Conservation (phyloP, 441 rosid genomes). For the Eutrema salsugineum region DNA sequence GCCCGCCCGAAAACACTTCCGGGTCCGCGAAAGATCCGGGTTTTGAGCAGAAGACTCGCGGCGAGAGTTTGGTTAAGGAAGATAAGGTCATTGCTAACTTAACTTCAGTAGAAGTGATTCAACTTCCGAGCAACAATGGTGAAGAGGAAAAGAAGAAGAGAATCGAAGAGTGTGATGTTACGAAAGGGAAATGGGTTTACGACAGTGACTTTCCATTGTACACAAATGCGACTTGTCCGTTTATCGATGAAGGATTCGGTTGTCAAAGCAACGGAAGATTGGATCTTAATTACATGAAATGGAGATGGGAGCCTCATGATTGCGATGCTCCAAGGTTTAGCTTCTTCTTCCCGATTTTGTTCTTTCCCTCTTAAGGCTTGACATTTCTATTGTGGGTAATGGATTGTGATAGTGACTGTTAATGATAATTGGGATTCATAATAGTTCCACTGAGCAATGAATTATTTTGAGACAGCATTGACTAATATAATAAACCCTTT, state of each 20-base stretch:
- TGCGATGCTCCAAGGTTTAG: constrained; percentile 85
- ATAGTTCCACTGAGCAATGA: neutral
- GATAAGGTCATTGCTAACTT: constrained; percentile 19
- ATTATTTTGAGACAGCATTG: neutral
- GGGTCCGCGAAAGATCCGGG: constrained; percentile 36
- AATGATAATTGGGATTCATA: neutral
- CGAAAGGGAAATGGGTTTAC: constrained; percentile 80
- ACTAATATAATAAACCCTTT: neutral
- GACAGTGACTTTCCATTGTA: constrained; percentile 64
- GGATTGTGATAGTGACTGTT: constrained; percentile 4
- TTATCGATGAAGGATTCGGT: constrained; percentile 85
- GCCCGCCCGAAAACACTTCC: constrained; percentile 34
- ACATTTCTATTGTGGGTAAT: neutral
- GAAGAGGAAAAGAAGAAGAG: constrained; percentile 34
- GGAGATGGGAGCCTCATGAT: constrained; percentile 82
- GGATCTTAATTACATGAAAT: constrained; percentile 64
- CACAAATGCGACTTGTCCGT: constrained; percentile 68
- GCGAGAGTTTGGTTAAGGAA: constrained; percentile 28
- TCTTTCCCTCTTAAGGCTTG: neutral
- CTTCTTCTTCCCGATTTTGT: neutral
- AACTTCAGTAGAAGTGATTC: constrained; percentile 21
- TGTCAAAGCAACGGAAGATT: constrained; percentile 78
- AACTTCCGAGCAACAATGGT: constrained; percentile 22
- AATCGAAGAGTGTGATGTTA: constrained; percentile 53
- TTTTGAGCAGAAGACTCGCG: constrained; percentile 18